Base-by-base conservation (phyloP, 768 basidiomycete genomes). In the Scleroderma citrinum region DNA sequence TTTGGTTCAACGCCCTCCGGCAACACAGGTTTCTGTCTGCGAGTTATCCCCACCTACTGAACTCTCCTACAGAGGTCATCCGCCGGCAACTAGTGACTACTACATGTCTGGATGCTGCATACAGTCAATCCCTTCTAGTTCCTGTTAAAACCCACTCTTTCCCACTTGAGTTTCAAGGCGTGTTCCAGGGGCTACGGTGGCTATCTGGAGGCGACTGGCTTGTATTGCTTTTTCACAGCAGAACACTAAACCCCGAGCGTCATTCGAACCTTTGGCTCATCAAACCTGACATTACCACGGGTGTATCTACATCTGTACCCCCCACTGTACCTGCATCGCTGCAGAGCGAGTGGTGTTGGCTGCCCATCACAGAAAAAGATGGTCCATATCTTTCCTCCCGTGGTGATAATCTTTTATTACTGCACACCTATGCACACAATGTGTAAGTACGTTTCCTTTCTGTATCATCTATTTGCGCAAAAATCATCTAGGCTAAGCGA, bases 351-450 rank as follows among this genome's bases (percentile, higher is more conserved):
- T 50, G 56, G 56, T 64, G 63, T 51, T 64, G 63, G 64, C 31
- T 59, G 43, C 46, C 61, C 17, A 44, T 49, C 16, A 19, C 38
- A 19, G 37, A 39, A 32, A 47, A 56, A 40, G 65, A 56, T 16
- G 58, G 58, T 20, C 63, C 63, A 2, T 67, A 67, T 42, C 67
- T 60, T 24, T 65, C 63, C 2, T 65, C 63, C 3, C 62, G 58
- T 11, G 63, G 63, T 7, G 65, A 65, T 32, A 20, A 66, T 36
- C 56, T 65, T 23, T 40, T 65, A 32, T 52, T 65, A 36, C 35
- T 65, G 46, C 60, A 58, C 42, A 67, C 63, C 6, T 60, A 54
- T 31, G 43, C 53, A 35, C 60, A 65, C 47, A 62, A 58, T 36
- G 36, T 59, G 63, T 65, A 23, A 14, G 63, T 51, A 30, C 13